Base-by-base conservation (phyloP, 306 rosid genomes). In the Hippophae gyantsensis region DNA sequence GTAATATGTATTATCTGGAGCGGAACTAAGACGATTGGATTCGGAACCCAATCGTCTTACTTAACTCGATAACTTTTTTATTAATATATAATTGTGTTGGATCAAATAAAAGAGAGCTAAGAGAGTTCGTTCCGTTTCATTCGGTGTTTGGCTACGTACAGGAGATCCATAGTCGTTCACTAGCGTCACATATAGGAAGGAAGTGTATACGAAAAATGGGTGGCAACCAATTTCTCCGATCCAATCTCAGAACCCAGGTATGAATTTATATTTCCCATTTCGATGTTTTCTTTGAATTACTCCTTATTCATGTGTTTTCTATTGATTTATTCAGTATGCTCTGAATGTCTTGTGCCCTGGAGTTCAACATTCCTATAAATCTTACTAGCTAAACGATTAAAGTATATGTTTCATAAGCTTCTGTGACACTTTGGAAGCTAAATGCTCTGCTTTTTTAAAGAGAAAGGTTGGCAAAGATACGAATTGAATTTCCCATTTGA, bases 181-280 rank as follows among this genome's bases (percentile, higher is more conserved):
- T 70, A 42, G 10, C 54, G 7, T 63, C 55, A 27, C 9, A 14
- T 46, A 10, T 46, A 52, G 5, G 8, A 6, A 52, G 5, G 8
- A 6, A 62, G n/a, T 4, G 38, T 32, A 32, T 32, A 2, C 46
- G 40, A 43, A 61, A 66, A 8, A 75, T 78, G 79, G 76, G 71
- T 13, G 38, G 72, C 71, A 66, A 54, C 38, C 64, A 60, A 1
- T 70, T 82, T 14, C 70, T 82, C 44, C 75, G 87, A 66, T 69
- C 75, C 13, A 62, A 54, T n/a, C 62, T 72, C 68, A 69, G 67
- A 60, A 61, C 61, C 61, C 80, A 69, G 83, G 89, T 77, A 26
- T 53, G 12, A 54, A 12, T 65, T 42, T 61, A 32, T 6, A 32
- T 43, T 48, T 7, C 50, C 66, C 53, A 0, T 13, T 61, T 54